Percentiles rank a stretch among this genome's conserved stretches.
Conservation (phyloP, 2,329 filamentous ascomycete species). For the Beauveria australis region DNA sequence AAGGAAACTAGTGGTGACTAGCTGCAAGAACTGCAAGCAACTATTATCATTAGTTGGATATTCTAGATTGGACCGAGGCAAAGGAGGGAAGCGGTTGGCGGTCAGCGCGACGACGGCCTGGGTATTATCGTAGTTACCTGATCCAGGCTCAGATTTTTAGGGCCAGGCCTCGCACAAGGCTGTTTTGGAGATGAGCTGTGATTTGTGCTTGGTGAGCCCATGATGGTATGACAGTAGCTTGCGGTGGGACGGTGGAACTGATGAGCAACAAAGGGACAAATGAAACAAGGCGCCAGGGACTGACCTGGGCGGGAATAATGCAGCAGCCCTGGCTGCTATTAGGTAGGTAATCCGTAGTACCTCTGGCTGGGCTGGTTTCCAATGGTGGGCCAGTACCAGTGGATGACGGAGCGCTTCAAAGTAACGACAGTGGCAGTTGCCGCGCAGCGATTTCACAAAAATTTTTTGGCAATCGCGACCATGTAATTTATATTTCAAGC, state of each 20-base stretch:
- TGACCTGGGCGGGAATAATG: background rate
- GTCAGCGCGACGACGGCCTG: too few species aligned
- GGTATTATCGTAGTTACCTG: too few species aligned
- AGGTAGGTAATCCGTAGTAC: too few species aligned
- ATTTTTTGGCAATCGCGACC: background rate
- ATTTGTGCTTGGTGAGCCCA: background rate
- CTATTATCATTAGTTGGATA: too few species aligned
- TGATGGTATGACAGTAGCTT: background rate
- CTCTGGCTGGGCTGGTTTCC: background rate
- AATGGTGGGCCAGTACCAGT: background rate
- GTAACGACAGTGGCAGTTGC: background rate
- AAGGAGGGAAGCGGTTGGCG: too few species aligned
- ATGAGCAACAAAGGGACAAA: background rate
- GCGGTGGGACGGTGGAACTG: background rate
- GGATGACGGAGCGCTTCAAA: background rate
- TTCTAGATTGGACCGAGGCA: too few species aligned
- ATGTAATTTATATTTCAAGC: background rate
- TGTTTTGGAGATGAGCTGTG: too few species aligned
- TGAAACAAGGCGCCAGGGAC: background rate
- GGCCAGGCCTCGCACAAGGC: too few species aligned
- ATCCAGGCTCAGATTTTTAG: too few species aligned
- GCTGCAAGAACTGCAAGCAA: too few species aligned
- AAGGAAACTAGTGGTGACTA: too few species aligned
- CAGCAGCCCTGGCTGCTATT: background rate
- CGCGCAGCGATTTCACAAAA: background rate